Conservation (phyloP, 805 yeast species). For the Ogataea haglerorum region DNA sequence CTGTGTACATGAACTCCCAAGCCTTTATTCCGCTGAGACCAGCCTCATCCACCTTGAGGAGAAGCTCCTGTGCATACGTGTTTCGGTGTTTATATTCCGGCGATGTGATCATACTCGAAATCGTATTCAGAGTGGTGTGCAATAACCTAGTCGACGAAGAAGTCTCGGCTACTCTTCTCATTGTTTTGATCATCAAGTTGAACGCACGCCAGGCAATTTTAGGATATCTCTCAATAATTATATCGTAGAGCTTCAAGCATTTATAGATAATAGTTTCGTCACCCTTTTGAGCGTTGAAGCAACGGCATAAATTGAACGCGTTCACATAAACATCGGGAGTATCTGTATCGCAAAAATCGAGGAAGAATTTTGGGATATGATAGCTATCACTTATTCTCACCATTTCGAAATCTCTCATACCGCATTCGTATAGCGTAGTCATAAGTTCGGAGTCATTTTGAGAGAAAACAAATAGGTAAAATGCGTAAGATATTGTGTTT, state of each 20-base stretch:
- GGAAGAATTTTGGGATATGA: conserved; percentile 36
- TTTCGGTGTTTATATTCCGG: conserved; percentile 30
- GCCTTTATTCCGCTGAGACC: conserved; percentile 22
- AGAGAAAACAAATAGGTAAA: conserved; percentile 32
- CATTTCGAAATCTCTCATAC: conserved; percentile 31
- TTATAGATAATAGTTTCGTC: conserved; percentile 25
- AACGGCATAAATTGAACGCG: conserved; percentile 16
- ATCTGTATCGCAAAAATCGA: conserved; percentile 6
- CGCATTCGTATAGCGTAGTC: conserved; percentile 33
- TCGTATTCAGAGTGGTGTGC: conserved; percentile 23
- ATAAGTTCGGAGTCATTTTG: conserved; percentile 36
- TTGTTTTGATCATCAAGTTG: conserved; percentile 14
- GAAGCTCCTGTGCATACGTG: conserved; percentile 20
- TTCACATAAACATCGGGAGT: conserved; percentile 15
- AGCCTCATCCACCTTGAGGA: conserved; percentile 20
- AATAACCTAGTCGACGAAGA: conserved; percentile 24
- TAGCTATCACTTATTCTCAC: conserved; percentile 31
- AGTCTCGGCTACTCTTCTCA: conserved; percentile 23
- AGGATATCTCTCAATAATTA: conserved; percentile 12
- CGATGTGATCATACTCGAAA: conserved; percentile 27
- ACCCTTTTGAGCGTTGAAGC: conserved; percentile 21
- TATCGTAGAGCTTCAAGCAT: conserved; percentile 22
- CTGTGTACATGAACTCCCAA: conserved; percentile 20
- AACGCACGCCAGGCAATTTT: conserved; percentile 20
- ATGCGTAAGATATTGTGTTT: conserved; percentile 32